Evolutionary conservation across 345 rosid species (phyloP).

Genomic region (Boechera stricta): DNA sequence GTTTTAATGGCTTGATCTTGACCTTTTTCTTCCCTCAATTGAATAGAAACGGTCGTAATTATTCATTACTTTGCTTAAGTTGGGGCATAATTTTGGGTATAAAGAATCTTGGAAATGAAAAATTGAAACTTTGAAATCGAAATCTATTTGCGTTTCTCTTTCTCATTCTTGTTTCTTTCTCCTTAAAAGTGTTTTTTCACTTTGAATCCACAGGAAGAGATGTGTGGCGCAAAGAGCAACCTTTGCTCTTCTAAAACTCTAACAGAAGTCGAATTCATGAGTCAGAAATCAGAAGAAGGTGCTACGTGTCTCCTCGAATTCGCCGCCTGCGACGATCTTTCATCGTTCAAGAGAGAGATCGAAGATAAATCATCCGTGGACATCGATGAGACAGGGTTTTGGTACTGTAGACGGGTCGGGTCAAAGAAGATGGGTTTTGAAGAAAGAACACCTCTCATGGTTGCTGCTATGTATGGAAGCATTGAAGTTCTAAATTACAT

Average conservation of each 20-base stretch:
- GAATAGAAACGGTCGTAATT: constrained; percentile 17
- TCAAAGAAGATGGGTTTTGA: constrained; percentile 86
- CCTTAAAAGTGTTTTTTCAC: background rate
- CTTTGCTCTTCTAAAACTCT: constrained; percentile 44
- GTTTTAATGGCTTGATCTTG: constrained; percentile 11
- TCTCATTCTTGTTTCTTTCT: constrained; percentile 24
- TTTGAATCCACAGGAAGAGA: constrained; percentile 58
- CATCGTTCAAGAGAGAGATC: constrained; percentile 57
- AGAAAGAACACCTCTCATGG: constrained; percentile 82
- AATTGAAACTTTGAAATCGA: constrained; percentile 16
- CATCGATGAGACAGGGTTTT: constrained; percentile 59
- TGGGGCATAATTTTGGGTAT: background rate
- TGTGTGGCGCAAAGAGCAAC: constrained; percentile 61
- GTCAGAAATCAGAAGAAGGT: constrained; percentile 43
- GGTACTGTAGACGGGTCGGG: constrained; percentile 84
- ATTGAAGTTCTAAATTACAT: constrained; percentile 62
- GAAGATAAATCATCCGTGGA: constrained; percentile 58
- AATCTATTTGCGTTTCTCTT: background rate
- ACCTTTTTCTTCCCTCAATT: background rate
- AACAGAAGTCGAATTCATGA: constrained; percentile 57
- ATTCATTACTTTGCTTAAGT: constrained; percentile 9
- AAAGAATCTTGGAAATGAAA: constrained; percentile 16
- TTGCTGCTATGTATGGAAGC: constrained; percentile 88
- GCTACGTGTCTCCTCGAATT: constrained; percentile 76
- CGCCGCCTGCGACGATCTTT: constrained; percentile 70